Conservation (phyloP, 2,329 filamentous ascomycete species). For the Pyricularia sp. region DNA sequence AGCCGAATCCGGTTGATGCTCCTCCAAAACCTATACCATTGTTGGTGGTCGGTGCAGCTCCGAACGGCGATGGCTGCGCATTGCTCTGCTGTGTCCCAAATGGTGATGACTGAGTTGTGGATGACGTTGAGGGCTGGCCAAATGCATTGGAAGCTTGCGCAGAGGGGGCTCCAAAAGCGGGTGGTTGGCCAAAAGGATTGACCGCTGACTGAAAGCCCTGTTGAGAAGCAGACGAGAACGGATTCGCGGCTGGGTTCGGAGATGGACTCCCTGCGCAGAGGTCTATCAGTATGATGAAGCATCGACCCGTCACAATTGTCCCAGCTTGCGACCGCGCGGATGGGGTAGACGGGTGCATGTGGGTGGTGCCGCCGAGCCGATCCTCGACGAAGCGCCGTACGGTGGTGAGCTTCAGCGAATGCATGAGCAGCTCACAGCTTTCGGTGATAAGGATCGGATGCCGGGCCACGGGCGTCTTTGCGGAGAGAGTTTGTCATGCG, state of each 20-base stretch:
- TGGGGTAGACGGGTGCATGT: not conserved
- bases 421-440: not conserved
- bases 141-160: not conserved
- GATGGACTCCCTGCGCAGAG: slow-evolving; percentile 4
- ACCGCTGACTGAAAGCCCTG: not conserved
- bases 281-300: slow-evolving; percentile 1
- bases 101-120: not conserved
- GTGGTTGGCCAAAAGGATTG: slow-evolving; percentile 1
- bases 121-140: not conserved
- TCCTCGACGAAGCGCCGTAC: not conserved
- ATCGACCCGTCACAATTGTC: not conserved
- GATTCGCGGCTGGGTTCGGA: slow-evolving; percentile 4
- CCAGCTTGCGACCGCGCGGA: not conserved
- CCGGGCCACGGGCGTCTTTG: not conserved
- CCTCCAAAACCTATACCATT: not conserved
- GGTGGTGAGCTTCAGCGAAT: not conserved
- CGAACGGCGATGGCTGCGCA: not conserved
- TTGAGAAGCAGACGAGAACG: not conserved
- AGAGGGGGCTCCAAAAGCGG: not conserved
- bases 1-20: not conserved
- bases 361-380: not conserved
- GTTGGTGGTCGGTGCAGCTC: not conserved
- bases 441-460: not conserved
- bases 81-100: not conserved
- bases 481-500: not conserved